Base-by-base conservation (phyloP, 2,329 filamentous ascomycete species). In the Didymella keratinophila region DNA sequence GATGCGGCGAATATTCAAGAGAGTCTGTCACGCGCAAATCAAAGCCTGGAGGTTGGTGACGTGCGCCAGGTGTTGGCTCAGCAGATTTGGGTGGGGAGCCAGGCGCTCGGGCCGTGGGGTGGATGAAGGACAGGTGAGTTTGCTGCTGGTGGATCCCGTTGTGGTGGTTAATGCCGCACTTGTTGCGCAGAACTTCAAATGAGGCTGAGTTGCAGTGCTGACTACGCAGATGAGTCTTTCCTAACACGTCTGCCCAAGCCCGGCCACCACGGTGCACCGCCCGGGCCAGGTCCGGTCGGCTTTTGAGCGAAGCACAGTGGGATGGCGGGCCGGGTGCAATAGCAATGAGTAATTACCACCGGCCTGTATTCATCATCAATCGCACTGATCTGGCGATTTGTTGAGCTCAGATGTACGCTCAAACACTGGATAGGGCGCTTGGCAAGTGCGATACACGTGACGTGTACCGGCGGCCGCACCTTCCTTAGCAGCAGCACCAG, bases 341-440 rank as follows among this genome's bases (percentile, higher is more conserved):
- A 47, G 57, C 51, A 56, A 58, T 60, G 58, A 58, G 61, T 58
- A 60, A 60, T 56, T 56, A 56, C 48, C 47, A 52, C 47, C 20
- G 57, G 52, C 28, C 45, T 58, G 56, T 50, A 23, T 36, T 36
- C 32, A 36, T 36, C 32, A 25, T 54, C 41, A 45, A 50, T 25
- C 41, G 18, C 37, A 39, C 44, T 58, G 49, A 53, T 58, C 34
- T 42, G 48, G 48, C 36, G 43, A 58, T 25, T 53, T 60, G 57
- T 60, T 60, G 57, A 56, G 57, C 49, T 50, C 45, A 50, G 20
- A 18, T 53, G 45, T 36, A 48, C 44, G 23, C 49, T 47, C 48
- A 52, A 44, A 42, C 36, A 20, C 21, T 48, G 9, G 42, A 28
- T 23, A 28, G 12, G 4, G 32, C 41, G 43, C 54, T 56, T 52